Conservation (phyloP, 2,329 filamentous ascomycete genomes). For the Trichoderma semiorbis region DNA sequence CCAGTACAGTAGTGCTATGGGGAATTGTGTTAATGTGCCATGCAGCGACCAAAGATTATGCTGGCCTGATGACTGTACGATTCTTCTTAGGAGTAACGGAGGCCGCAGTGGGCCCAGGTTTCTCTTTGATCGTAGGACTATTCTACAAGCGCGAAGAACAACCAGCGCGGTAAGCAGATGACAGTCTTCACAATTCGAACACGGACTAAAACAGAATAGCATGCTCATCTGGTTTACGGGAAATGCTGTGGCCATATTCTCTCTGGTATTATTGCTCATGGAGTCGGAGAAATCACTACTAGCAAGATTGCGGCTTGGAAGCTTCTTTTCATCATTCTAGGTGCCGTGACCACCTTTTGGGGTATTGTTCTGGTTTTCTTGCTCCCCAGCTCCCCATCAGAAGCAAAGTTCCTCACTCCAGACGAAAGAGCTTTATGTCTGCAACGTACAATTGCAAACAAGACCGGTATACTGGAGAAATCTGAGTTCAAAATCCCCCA, state of each 20-base stretch:
- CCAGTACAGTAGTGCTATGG: constrained; percentile 23
- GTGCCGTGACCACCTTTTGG: background rate
- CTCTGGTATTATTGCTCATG: background rate
- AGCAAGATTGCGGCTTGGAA: background rate
- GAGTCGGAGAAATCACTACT: background rate
- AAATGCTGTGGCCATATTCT: background rate
- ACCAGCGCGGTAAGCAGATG: background rate
- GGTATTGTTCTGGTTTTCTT: background rate
- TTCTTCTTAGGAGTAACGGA: constrained; percentile 26
- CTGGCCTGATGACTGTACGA: constrained; percentile 22
- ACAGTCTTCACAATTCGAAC: background rate
- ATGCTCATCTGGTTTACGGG: background rate
- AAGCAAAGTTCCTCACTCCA: background rate
- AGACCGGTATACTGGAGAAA: background rate
- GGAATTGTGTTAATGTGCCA: constrained; percentile 22
- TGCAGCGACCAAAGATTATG: constrained; percentile 22
- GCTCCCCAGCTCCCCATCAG: background rate
- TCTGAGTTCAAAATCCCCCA: background rate
- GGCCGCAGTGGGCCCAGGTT: constrained; percentile 19
- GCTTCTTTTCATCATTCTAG: background rate
- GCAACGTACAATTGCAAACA: background rate
- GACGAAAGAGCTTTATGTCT: background rate
- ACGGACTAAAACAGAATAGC: background rate
- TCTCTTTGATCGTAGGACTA: constrained; percentile 19
- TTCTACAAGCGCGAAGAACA: constrained; percentile 29